Evolutionary conservation across 164 flowering plant genomes (phyloP).

Genomic region (Nelumbo lutea): DNA sequence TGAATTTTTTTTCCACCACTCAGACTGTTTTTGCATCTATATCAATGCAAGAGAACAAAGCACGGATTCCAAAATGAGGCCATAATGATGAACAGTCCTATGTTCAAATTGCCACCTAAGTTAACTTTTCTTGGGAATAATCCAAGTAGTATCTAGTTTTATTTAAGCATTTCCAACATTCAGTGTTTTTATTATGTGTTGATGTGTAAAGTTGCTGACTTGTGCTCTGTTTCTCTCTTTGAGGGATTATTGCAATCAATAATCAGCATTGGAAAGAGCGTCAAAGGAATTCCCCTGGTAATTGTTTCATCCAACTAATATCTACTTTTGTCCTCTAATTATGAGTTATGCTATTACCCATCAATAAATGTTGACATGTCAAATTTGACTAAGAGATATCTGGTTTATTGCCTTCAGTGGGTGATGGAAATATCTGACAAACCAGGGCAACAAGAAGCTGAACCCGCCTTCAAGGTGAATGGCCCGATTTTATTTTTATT

Average conservation of each 20-base stretch:
- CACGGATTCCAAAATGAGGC: no score
- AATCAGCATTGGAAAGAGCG: slow-evolving; percentile 87
- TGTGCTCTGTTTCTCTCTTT: slow-evolving; percentile 41
- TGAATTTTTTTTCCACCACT: no score
- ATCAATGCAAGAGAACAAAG: no score
- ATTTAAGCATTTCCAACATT: neutral
- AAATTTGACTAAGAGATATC: neutral
- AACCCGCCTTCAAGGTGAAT: slow-evolving; percentile 92
- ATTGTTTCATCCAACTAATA: slow-evolving; percentile 3
- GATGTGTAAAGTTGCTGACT: slow-evolving; percentile 26
- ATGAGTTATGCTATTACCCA: neutral
- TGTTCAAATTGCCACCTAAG: neutral
- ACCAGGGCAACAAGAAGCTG: slow-evolving; percentile 78
- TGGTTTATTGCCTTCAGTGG: slow-evolving; percentile 46
- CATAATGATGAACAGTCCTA: no score
- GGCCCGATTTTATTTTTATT: neutral
- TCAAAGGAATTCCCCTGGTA: slow-evolving; percentile 80
- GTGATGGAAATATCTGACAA: slow-evolving; percentile 86
- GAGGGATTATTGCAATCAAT: slow-evolving; percentile 45
- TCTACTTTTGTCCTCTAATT: neutral
- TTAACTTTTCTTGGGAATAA: neutral
- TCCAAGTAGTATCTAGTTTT: neutral
- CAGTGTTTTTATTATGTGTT: neutral
- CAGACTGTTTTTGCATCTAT: no score
- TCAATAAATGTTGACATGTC: neutral